Evolutionary conservation across 345 rosid species (phyloP), one percentile per base, ranked within the genome.

Genomic region (Salix exigua): DNA sequence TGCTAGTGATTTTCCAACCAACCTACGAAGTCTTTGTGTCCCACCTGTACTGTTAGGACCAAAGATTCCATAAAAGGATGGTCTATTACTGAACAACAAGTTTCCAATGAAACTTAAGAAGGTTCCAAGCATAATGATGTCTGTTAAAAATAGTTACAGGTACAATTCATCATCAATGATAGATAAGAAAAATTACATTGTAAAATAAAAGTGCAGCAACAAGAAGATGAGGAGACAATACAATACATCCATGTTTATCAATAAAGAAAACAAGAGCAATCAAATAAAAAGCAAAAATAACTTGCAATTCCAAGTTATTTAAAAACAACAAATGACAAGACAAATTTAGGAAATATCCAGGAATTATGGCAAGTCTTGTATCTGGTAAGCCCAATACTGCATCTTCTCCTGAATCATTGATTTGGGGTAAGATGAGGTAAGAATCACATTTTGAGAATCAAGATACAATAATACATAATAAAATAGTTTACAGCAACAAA

Each of bases 301-400:
- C 58, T 68, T 60, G 35, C 21, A 70, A 70, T n/a, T 37, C 4
- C 51, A 53, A 37, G 65, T 37, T 70, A 50, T 13, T 42, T 42
- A 66, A 30, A 30, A 30, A 58, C 25, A n/a, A 21, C 0, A 40
- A 62, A 42, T 2, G 31, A 21, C 66, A 66, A 50, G 70, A 31
- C 70, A 44, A 46, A 30, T n/a, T 58, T 58, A 35, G 51, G 2
- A 68, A 75, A 65, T 83, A 95, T 97, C 97, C 98, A 18, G 99
- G 99, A 78, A 91, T 91, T 81, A 93, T 89, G 77, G 97, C 99
- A 21, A 95, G 97, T 83, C 96, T 98, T 66, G 98, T 95, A 88
- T 95, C 99, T 33, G 97, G 98, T 88, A 95, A 88, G 70, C 94
- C 91, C 82, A 95, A 81, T 35, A 85, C 78, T 67, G 99, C 98